phyloP scores from a whole-genome alignment of 768 basidiomycete species.

The Phanerodontia chrysosporium region DNA sequence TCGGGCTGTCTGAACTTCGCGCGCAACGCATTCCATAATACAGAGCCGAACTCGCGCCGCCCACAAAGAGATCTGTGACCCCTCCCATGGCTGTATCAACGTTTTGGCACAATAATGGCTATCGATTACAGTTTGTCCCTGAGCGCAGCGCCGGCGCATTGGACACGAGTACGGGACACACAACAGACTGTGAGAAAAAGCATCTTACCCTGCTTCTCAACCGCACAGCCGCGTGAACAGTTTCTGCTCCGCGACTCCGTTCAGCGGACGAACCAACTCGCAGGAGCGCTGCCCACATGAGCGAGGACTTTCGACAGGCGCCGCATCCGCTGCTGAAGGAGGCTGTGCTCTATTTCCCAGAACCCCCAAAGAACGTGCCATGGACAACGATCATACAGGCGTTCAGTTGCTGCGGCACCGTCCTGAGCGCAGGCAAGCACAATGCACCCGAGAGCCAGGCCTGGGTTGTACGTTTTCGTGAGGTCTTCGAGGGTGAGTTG shows the following conservation, averaged over 20 bases:
- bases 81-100: no score
- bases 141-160: no score
- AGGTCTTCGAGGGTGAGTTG: conserved; percentile 2
- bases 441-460: background rate
- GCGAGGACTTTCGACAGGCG: background rate
- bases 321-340: conserved; percentile 4
- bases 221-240: background rate
- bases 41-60: no score
- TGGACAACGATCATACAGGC: background rate
- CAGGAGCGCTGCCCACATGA: background rate
- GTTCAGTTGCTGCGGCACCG: background rate
- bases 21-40: no score
- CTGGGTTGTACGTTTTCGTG: background rate
- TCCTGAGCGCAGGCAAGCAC: background rate
- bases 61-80: no score
- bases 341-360: conserved; percentile 1
- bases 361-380: background rate
- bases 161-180: no score
- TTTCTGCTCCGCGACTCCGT: background rate
- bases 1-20: no score
- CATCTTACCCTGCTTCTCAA: no score
- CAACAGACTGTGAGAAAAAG: no score
- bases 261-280: background rate
- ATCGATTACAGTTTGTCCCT: no score
- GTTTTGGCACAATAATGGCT: no score